Base-by-base conservation (phyloP, 2,329 filamentous ascomycete species). In the Colletotrichum endophyticum region DNA sequence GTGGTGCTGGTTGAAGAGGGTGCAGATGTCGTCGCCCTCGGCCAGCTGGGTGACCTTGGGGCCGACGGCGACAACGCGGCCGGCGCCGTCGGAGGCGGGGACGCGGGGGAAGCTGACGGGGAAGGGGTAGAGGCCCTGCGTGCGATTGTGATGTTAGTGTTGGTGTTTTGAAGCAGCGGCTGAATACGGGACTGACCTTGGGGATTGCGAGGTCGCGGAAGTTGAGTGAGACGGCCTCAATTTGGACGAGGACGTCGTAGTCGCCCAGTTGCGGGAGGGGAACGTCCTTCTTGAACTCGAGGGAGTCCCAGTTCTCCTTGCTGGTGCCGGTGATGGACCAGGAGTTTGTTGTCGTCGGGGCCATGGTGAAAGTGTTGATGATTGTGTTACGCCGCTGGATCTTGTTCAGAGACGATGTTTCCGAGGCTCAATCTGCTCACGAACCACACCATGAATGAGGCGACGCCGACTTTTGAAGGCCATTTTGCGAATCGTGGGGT, bases 181-280 rank as follows among this genome's bases (percentile, higher is more conserved):
- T 57, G 16, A 13, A 6, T 16, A 70, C 11, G 5, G 12, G 28
- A 28, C 2, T 30, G 28, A 82, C 84, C 79, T 81, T 81, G 32
- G 88, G 85, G 70, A 91, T 89, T 78, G 88, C 85, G 67, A 91
- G 83, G 78, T 91, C 89, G 71, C 89, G 89, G 81, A 88, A 91
- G 84, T 91, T 91, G 67, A 91, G 86, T 32, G 89, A 89, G 8
- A 86, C 89, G 16, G 86, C 88, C 67, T 86, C 84, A 30, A 91
- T 87, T 84, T 93, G 94, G 79, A 96, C 92, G 39, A 96, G 88
- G 8, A 95, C 93, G 30, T 96, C 92, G 77, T 91, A 90, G 71
- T 95, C 93, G 63, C 94, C 94, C 2, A 94, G 81, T 78, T 91
- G 84, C 16, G 93, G 92, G 4, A 95, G 81, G 1, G 88, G 80